These are phyloP conservation scores for Brassica carinata DNA, from an alignment of 345 rosid species.

Conservation along the genomic window DNA sequence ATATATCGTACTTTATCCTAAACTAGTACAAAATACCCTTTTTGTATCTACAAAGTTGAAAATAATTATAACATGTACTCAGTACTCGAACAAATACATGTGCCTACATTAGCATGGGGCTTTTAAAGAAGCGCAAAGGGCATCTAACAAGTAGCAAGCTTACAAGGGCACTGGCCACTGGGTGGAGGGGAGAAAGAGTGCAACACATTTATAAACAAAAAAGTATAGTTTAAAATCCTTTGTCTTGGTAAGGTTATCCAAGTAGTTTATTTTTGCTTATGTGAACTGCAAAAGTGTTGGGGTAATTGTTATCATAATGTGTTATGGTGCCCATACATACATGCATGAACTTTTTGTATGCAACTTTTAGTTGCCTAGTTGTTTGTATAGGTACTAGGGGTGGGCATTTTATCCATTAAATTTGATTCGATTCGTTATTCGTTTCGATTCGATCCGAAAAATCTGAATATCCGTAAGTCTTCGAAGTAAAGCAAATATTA, in stretches of 20 bases:
- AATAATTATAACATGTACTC: not conserved
- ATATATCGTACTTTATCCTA: conserved; percentile 18
- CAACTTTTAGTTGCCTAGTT: not conserved
- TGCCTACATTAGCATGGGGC: not conserved
- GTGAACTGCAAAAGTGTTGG: not conserved
- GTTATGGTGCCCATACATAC: not conserved
- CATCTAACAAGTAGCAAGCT: not conserved
- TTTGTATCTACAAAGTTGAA: not conserved
- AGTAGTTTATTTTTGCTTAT: too few relatives aligned
- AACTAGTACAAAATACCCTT: not conserved
- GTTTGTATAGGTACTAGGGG: not conserved
- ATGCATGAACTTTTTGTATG: not conserved
- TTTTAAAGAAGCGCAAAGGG: not conserved
- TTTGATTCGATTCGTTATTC: too few relatives aligned
- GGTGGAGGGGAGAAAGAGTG: not conserved
- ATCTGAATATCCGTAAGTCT: too few relatives aligned
- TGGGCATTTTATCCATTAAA: too few relatives aligned
- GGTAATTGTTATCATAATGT: not conserved
- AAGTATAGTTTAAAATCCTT: not conserved
- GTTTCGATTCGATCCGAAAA: too few relatives aligned
- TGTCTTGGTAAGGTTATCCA: not conserved
- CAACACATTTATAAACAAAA: not conserved
- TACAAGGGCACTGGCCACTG: not conserved
- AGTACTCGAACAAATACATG: not conserved
- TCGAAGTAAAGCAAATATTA: too few relatives aligned